Conservation (phyloP, 768 basidiomycete species). For the Coprinopsis strossmayeri region DNA sequence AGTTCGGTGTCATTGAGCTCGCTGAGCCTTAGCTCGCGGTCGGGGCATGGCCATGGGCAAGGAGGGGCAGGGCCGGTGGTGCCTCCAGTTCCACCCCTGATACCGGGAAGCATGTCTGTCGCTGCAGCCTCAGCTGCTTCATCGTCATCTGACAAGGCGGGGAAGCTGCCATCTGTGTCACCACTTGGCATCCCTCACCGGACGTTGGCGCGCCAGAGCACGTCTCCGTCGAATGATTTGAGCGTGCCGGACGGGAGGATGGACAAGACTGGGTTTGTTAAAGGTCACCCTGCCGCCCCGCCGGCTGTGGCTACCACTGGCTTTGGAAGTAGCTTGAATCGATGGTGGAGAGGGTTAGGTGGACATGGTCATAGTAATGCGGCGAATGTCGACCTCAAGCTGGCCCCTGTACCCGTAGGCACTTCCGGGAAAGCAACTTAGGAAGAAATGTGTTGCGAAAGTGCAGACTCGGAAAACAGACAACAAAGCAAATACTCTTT, state of each 20-base stretch:
- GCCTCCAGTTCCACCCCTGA: not conserved
- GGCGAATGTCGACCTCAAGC: too few relatives aligned
- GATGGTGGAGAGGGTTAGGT: slow-evolving; percentile 9
- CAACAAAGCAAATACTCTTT: too few relatives aligned
- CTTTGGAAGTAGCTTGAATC: slow-evolving; percentile 3
- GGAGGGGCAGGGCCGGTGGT: not conserved
- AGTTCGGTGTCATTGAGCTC: slow-evolving; percentile 10
- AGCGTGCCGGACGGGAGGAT: slow-evolving; percentile 10
- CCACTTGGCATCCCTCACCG: not conserved
- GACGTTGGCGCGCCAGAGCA: not conserved
- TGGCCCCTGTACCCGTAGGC: too few relatives aligned
- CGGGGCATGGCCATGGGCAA: slow-evolving; percentile 4
- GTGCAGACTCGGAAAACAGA: too few relatives aligned
- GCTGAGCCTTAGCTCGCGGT: slow-evolving; percentile 6
- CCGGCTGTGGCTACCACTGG: not conserved
- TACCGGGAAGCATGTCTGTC: not conserved
- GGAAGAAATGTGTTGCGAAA: too few relatives aligned
- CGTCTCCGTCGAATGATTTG: slow-evolving; percentile 2
- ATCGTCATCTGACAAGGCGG: not conserved
- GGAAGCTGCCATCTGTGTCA: not conserved
- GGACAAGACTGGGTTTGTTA: slow-evolving; percentile 10
- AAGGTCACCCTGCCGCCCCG: not conserved
- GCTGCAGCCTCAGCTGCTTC: not conserved
- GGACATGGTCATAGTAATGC: too few relatives aligned
- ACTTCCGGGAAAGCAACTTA: too few relatives aligned